Conservation (phyloP, 305 asterid species). For the Rubia occidens region DNA sequence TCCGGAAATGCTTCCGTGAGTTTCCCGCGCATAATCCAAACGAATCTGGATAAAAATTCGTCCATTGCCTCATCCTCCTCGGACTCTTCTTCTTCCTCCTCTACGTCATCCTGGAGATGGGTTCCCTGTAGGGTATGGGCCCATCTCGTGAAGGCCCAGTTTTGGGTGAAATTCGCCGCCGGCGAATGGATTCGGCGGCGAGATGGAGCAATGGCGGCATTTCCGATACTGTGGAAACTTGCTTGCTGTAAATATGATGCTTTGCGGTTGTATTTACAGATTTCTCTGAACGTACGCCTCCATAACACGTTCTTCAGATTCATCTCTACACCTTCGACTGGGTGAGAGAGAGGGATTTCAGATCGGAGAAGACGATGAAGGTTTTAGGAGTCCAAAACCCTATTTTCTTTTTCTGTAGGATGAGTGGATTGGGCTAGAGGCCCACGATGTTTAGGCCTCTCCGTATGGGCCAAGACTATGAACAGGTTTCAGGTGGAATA, state of each 20-base stretch:
- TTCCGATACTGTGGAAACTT: slow-evolving; percentile 23
- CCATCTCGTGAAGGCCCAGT: slow-evolving; percentile 21
- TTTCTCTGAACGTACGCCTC: slow-evolving; percentile 21
- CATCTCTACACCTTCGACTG: slow-evolving; percentile 28
- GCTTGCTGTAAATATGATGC: slow-evolving; percentile 19
- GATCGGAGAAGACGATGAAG: background rate
- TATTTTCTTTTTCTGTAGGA: background rate
- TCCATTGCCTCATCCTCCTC: slow-evolving; percentile 48
- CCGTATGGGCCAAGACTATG: background rate
- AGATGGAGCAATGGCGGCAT: slow-evolving; percentile 18
- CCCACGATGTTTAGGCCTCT: background rate
- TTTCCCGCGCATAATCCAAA: slow-evolving; percentile 74
- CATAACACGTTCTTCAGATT: slow-evolving; percentile 39
- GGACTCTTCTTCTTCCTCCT: slow-evolving; percentile 30
- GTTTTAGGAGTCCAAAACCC: slow-evolving; percentile 11
- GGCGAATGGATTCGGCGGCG: slow-evolving; percentile 15
- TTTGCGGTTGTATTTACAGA: slow-evolving; percentile 32
- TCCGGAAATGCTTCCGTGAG: slow-evolving; percentile 50
- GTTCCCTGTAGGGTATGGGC: slow-evolving; percentile 30
- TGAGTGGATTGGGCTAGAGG: background rate
- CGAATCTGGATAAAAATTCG: slow-evolving; percentile 74
- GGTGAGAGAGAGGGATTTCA: background rate
- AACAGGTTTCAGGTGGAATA: background rate
- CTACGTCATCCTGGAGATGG: slow-evolving; percentile 11
- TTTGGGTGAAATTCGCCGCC: slow-evolving; percentile 6